A percentile compares a stretch with the other conserved stretches of the same genome.
Evolutionary conservation across 208 protist genomes (phyloP).

Genomic region (Acanthamoeba castellanii): DNA sequence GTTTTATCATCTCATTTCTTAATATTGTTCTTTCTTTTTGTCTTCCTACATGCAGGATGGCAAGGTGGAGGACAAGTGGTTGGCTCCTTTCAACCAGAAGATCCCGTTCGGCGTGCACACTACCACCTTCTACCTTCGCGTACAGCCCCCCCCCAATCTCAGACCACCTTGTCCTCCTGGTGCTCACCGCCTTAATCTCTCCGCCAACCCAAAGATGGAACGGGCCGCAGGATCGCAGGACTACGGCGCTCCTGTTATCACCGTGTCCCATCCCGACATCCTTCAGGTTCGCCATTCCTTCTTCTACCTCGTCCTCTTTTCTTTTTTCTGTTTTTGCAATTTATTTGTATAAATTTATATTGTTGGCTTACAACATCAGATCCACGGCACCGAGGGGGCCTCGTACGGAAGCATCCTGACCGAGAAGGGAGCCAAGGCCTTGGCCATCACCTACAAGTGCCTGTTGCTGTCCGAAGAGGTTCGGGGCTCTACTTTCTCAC

Average conservation of each 20-base stretch:
- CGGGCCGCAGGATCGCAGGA: background rate
- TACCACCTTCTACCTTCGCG: background rate
- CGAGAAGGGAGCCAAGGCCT: background rate
- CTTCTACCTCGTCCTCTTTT: no score
- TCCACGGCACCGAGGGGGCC: background rate
- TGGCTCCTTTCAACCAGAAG: background rate
- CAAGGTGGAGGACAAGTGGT: background rate
- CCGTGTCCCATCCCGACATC: background rate
- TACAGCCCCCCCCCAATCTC: background rate
- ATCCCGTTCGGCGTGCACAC: slow-evolving; percentile 8
- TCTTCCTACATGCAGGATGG: background rate
- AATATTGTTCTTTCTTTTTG: no score
- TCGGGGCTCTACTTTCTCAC: background rate
- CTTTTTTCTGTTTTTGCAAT: no score
- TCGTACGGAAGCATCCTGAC: background rate
- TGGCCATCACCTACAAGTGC: slow-evolving; percentile 3
- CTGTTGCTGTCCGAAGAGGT: background rate
- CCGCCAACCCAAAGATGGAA: background rate
- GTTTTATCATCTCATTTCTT: no score
- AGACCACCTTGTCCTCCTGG: no score
- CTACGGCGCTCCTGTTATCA: background rate
- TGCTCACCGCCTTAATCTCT: no score
- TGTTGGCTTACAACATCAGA: no score
- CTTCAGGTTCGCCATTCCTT: background rate
- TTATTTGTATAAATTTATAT: no score